These are phyloP conservation scores for Helichrysum umbraculigerum DNA, from an alignment of 129 eudicot species.

Conservation along the genomic window DNA sequence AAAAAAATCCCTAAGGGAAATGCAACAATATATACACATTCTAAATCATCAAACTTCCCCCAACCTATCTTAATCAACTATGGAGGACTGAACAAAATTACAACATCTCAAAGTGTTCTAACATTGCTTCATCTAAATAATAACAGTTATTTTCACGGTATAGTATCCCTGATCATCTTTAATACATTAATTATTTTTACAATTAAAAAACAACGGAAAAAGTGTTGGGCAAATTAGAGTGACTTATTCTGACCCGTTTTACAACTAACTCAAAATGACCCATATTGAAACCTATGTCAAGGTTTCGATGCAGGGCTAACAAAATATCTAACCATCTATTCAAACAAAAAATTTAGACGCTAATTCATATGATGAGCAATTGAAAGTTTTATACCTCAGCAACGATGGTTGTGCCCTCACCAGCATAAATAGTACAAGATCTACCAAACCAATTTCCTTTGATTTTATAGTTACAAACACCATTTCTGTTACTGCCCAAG, in stretches of 20 bases:
- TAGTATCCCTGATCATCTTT: background rate
- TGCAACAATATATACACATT: too few relatives aligned
- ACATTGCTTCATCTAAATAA: too few relatives aligned
- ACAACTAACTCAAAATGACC: background rate
- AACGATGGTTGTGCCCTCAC: constrained; percentile 33
- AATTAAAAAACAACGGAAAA: too few relatives aligned
- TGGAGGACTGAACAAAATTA: too few relatives aligned
- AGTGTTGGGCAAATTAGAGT: background rate
- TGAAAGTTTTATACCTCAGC: constrained; percentile 31
- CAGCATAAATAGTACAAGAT: constrained; percentile 40
- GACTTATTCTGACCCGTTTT: background rate
- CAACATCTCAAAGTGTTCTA: too few relatives aligned
- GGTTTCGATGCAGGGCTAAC: background rate
- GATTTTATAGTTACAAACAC: constrained; percentile 39
- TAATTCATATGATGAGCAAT: background rate
- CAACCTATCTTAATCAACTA: too few relatives aligned
- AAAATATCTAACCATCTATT: background rate
- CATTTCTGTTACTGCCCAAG: constrained; percentile 25
- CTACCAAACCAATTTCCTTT: constrained; percentile 43
- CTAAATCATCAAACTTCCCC: too few relatives aligned
- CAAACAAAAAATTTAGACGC: background rate
- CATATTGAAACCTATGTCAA: background rate
- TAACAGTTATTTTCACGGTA: background rate
- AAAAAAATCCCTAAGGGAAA: too few relatives aligned
- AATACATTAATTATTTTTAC: too few relatives aligned